These are phyloP conservation scores for Neofusicoccum laricinum DNA, from an alignment of 2,329 filamentous ascomycete genomes.

Conservation along the genomic window DNA sequence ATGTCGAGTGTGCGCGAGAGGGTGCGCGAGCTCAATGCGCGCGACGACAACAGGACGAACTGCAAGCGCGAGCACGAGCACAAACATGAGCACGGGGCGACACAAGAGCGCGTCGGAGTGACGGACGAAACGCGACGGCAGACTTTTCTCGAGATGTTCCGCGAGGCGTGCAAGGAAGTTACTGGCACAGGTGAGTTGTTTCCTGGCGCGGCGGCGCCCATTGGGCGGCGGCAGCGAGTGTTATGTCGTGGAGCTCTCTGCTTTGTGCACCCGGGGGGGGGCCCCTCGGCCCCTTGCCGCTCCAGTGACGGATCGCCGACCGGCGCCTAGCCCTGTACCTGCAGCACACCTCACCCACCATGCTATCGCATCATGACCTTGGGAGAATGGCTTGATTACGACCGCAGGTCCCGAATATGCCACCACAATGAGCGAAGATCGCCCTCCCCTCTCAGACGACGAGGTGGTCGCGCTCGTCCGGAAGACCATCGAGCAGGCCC, in stretches of 20 bases:
- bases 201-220: background rate
- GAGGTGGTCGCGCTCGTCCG: constrained; percentile 65
- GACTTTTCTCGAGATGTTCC: background rate
- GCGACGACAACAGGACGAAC: background rate
- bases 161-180: background rate
- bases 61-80: background rate
- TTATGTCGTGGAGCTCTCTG: constrained; percentile 8
- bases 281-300: background rate
- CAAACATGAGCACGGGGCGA: background rate
- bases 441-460: constrained; percentile 51
- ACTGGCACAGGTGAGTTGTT: background rate
- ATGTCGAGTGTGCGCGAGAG: background rate
- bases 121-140: background rate
- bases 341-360: constrained; percentile 5
- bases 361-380: constrained; percentile 7
- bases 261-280: background rate
- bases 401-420: constrained; percentile 8
- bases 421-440: constrained; percentile 34
- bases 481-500: constrained; percentile 65
- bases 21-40: background rate
- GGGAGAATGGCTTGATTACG: constrained; percentile 1
- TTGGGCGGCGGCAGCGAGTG: background rate
- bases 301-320: background rate
- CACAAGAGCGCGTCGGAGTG: background rate
- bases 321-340: constrained; percentile 7